Evolutionary conservation across 2,329 filamentous ascomycete species (phyloP).

Genomic region (Uncinocarpus reesii): DNA sequence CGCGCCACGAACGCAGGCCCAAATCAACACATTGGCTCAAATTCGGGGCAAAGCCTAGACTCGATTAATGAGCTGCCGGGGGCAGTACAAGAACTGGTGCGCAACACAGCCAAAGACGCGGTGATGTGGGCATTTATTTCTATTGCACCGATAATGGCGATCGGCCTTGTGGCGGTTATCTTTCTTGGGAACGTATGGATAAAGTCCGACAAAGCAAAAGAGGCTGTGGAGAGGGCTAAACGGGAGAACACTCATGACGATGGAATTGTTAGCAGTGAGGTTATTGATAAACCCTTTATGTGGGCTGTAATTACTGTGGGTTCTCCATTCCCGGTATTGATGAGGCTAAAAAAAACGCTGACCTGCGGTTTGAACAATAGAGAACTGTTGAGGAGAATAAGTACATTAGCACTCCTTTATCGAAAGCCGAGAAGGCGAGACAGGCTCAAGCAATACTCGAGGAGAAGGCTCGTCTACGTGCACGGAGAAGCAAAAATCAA

Average conservation of each 20-base stretch:
- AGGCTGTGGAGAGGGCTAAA: constrained; percentile 14
- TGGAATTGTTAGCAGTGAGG: constrained; percentile 21
- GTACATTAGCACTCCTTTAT: constrained; percentile 20
- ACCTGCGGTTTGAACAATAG: constrained; percentile 13
- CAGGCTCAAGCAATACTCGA: constrained; percentile 16
- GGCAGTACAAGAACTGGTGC: constrained; percentile 30
- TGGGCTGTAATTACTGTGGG: constrained; percentile 26
- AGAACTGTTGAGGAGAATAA: constrained; percentile 23
- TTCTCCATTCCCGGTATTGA: neutral
- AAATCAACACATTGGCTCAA: constrained; percentile 23
- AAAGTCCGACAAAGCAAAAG: constrained; percentile 23
- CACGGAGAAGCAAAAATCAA: neutral
- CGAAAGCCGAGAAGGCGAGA: constrained; percentile 17
- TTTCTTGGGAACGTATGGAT: constrained; percentile 47
- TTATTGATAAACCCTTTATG: constrained; percentile 26
- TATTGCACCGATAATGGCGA: constrained; percentile 49
- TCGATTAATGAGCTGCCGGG: constrained; percentile 29
- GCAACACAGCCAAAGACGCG: constrained; percentile 42
- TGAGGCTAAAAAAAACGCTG: neutral
- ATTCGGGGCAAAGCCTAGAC: constrained; percentile 29
- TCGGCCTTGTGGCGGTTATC: constrained; percentile 37
- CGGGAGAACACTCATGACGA: constrained; percentile 11
- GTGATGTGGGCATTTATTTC: constrained; percentile 58
- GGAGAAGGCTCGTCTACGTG: constrained; percentile 13
- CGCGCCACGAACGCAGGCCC: constrained; percentile 24